Evolutionary conservation across 2,329 filamentous ascomycete species (phyloP).

Genomic region (Aspergillus fructus): DNA sequence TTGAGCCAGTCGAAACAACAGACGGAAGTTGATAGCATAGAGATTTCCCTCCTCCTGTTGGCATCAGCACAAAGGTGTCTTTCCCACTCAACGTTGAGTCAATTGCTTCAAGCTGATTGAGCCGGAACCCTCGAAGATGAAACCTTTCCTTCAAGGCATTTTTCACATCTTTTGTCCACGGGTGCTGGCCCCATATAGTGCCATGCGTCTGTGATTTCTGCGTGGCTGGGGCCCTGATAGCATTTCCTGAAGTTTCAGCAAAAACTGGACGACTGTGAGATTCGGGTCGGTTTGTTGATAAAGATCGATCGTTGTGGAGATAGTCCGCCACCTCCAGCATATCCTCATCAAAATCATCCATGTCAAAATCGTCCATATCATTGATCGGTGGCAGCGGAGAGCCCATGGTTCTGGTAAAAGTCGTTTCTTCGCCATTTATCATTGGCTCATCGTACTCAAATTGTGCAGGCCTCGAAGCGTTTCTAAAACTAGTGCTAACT

Average conservation of each 20-base stretch:
- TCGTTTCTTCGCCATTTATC: slow-evolving; percentile 25
- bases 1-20: slow-evolving; percentile 76
- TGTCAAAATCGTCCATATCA: slow-evolving; percentile 42
- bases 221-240: slow-evolving; percentile 26
- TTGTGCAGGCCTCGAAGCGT: neutral
- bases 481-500: slow-evolving; percentile 3
- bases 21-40: slow-evolving; percentile 95
- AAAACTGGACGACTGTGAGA: slow-evolving; percentile 35
- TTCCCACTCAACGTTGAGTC: slow-evolving; percentile 85
- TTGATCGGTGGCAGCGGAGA: slow-evolving; percentile 27
- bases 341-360: slow-evolving; percentile 45
- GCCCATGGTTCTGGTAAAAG: slow-evolving; percentile 44
- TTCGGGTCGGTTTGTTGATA: slow-evolving; percentile 12
- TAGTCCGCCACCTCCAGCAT: slow-evolving; percentile 45
- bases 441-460: slow-evolving; percentile 24
- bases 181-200: slow-evolving; percentile 57
- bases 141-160: slow-evolving; percentile 79
- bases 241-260: slow-evolving; percentile 44
- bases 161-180: slow-evolving; percentile 86
- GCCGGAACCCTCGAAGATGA: slow-evolving; percentile 79
- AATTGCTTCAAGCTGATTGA: slow-evolving; percentile 92
- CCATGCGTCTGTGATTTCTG: slow-evolving; percentile 34
- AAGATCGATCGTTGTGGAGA: slow-evolving; percentile 31
- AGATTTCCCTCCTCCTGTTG: slow-evolving; percentile 94
- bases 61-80: slow-evolving; percentile 95